Evolutionary conservation across 768 basidiomycete species (phyloP).

Genomic region (Serpula lacrymans): DNA sequence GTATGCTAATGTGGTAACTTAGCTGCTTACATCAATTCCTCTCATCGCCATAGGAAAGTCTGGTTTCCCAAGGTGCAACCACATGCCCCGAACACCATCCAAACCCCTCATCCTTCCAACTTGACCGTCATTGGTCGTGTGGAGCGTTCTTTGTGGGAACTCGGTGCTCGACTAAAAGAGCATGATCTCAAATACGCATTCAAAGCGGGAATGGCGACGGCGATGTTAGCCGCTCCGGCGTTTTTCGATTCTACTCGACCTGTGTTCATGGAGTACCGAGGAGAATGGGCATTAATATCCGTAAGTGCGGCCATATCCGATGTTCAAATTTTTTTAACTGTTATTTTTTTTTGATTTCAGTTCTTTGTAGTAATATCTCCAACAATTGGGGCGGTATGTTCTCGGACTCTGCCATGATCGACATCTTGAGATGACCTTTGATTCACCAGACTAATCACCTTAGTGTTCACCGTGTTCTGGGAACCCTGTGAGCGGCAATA

Average conservation of each 20-base stretch:
- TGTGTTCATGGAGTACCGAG: slow-evolving; percentile 75
- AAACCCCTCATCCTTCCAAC: slow-evolving; percentile 63
- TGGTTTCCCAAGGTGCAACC: slow-evolving; percentile 79
- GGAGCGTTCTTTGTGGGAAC: slow-evolving; percentile 68
- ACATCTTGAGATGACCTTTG: slow-evolving; percentile 9
- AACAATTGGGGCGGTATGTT: slow-evolving; percentile 75
- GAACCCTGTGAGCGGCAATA: slow-evolving; percentile 64
- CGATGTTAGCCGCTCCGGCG: slow-evolving; percentile 81
- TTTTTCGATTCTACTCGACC: slow-evolving; percentile 80
- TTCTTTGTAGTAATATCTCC: slow-evolving; percentile 91
- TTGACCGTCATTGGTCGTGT: slow-evolving; percentile 60
- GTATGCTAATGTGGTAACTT: slow-evolving; percentile 7
- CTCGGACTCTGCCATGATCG: slow-evolving; percentile 1
- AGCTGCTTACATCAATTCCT: slow-evolving; percentile 57
- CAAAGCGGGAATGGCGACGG: slow-evolving; percentile 82
- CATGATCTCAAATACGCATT: slow-evolving; percentile 83
- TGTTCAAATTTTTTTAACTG: slow-evolving; percentile 8
- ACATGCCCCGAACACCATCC: slow-evolving; percentile 83
- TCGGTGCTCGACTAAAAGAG: slow-evolving; percentile 63
- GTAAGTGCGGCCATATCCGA: slow-evolving; percentile 37
- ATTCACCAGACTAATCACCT: slow-evolving; percentile 74
- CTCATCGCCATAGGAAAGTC: slow-evolving; percentile 49
- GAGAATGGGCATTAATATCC: slow-evolving; percentile 96
- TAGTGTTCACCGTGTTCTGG: slow-evolving; percentile 76
- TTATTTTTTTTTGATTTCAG: slow-evolving; percentile 28